Base-by-base conservation (phyloP, 106 monocot species). In the Dendrobium nobile region DNA sequence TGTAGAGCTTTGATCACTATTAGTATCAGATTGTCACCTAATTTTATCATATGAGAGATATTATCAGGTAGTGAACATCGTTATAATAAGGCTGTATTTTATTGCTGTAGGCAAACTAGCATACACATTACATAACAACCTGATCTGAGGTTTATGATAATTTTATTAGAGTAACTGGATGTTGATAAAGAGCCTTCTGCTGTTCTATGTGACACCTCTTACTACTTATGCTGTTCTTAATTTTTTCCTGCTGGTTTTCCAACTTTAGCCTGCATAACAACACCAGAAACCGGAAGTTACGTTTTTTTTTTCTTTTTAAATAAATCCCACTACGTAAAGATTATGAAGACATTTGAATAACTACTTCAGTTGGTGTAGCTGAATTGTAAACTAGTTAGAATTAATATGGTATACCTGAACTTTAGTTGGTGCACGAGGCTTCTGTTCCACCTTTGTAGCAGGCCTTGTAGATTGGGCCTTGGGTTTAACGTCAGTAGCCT, bases 371-470 rank as follows among this genome's bases (percentile, higher is more conserved):
- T 24, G 64, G 7, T 24, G 8, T 64, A 2, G 0, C 2, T 1
- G 6, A 64, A 22, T 26, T 26, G 26, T 51, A 51, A 11, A 51
- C 13, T 15, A 17, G 2, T 8, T 65, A 22, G 64, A 65, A 65
- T 22, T 65, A 7, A 65, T 22, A 65, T 7, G 6, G 26, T 26
- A 65, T 27, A 65, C 64, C 64, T 65, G 64, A 65, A 65, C 9
- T 65, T 65, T 65, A 65, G 64, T 65, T 26, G 64, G 64, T 26
- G 64, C 64, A 65, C 64, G 64, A 24, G 64, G n/a, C 64, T 65
- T 65, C 64, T 65, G 64, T 22, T 65, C 64, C 26, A 65, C 24
- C 26, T 65, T 65, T 9, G 64, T 24, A 26, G 64, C n/a, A 27
- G 64, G 64, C 64, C 24, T 65, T 65, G 26, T 10, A n/a, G 64